Conservation (phyloP, 1,284 basidiomycete genomes). For the Moesziomyces sp. region DNA sequence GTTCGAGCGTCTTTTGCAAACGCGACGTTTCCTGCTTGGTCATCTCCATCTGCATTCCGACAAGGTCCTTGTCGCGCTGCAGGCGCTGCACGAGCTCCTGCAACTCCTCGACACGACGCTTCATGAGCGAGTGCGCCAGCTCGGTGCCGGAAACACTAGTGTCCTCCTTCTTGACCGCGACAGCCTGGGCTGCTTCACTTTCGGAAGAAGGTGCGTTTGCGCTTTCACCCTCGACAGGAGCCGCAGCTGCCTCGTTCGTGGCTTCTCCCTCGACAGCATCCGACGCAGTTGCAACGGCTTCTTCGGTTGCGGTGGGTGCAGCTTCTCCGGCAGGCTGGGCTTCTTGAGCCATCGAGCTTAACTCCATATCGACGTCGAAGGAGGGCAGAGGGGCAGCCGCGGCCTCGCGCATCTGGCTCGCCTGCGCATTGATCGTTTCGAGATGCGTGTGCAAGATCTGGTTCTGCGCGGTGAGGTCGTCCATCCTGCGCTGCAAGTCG, state of each 20-base stretch:
- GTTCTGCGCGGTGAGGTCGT: slow-evolving; percentile 83
- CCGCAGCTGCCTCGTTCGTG: slow-evolving; percentile 1
- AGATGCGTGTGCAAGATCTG: slow-evolving; percentile 82
- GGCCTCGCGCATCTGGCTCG: slow-evolving; percentile 76
- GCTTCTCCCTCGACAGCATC: slow-evolving; percentile 1
- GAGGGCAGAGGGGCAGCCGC: slow-evolving; percentile 62
- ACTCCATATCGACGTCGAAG: slow-evolving; percentile 56
- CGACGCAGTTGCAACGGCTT: slow-evolving; percentile 19
- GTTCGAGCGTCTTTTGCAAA: slow-evolving; percentile 80
- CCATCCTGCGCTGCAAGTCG: slow-evolving; percentile 77
- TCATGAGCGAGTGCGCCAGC: slow-evolving; percentile 36
- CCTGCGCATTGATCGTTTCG: slow-evolving; percentile 84
- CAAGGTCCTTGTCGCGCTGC: slow-evolving; percentile 88
- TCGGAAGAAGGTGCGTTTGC: not conserved
- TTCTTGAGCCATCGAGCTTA: slow-evolving; percentile 19
- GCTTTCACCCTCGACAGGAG: slow-evolving; percentile 4
- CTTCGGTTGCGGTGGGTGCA: slow-evolving; percentile 72
- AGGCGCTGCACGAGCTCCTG: slow-evolving; percentile 84
- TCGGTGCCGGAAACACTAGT: slow-evolving; percentile 20
- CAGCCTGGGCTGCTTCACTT: not conserved
- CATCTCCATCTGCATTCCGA: slow-evolving; percentile 85
- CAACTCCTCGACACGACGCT: slow-evolving; percentile 68
- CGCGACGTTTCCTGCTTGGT: slow-evolving; percentile 84
- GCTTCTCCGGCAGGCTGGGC: slow-evolving; percentile 64
- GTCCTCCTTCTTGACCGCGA: slow-evolving; percentile 24